phyloP scores from a whole-genome alignment of 345 rosid species.

The Stellera chamaejasme region DNA sequence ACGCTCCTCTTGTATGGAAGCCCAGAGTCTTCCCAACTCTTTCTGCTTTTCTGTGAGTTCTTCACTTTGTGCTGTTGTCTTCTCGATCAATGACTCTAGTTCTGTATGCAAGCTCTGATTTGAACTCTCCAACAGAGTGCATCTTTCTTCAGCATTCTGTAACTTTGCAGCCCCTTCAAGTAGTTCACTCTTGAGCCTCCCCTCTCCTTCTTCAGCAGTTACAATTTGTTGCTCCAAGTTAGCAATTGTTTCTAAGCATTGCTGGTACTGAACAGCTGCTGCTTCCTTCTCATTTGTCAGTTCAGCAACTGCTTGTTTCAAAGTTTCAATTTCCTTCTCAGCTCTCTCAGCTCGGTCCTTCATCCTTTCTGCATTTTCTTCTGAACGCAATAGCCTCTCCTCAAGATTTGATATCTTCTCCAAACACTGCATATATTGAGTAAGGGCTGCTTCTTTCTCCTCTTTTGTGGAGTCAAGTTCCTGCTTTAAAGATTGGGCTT shows the following conservation, averaged over 20 bases:
- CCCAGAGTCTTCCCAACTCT: constrained; percentile 83
- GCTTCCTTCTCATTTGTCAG: constrained; percentile 65
- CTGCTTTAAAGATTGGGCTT: constrained; percentile 43
- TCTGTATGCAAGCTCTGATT: constrained; percentile 69
- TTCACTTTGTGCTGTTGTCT: constrained; percentile 54
- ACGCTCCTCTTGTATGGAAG: constrained; percentile 81
- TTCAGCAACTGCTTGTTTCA: constrained; percentile 49
- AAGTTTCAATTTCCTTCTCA: constrained; percentile 57
- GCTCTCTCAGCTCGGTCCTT: constrained; percentile 53
- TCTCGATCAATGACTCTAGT: constrained; percentile 48
- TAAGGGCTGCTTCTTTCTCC: constrained; percentile 60
- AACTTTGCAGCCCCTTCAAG: constrained; percentile 59
- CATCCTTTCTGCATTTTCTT: constrained; percentile 44
- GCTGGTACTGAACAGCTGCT: constrained; percentile 54
- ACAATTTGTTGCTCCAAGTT: constrained; percentile 58
- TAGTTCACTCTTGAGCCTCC: constrained; percentile 59
- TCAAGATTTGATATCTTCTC: constrained; percentile 54
- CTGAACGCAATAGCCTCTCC: constrained; percentile 48
- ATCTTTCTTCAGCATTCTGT: constrained; percentile 77
- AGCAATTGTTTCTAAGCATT: constrained; percentile 65
- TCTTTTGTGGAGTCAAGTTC: constrained; percentile 48
- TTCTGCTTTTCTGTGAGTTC: constrained; percentile 83
- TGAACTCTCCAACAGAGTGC: constrained; percentile 61
- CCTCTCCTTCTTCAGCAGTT: constrained; percentile 53
- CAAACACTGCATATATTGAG: constrained; percentile 42